Evolutionary conservation across 2,329 filamentous ascomycete genomes (phyloP).

Genomic region (Ophioceras dolichostomum): DNA sequence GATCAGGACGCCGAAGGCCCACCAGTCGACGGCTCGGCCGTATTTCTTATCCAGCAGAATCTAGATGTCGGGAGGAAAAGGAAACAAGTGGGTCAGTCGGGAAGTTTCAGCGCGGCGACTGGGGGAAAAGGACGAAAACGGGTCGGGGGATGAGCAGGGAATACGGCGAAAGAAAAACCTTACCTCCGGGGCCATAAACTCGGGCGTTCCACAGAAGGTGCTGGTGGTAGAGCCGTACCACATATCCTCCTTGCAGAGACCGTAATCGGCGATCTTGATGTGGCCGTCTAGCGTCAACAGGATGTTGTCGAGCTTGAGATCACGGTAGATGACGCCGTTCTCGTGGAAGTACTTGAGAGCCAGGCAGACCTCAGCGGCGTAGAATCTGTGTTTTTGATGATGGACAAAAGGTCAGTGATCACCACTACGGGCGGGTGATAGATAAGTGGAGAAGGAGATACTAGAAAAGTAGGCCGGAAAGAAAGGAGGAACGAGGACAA

Average conservation of each 20-base stretch:
- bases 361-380: constrained; percentile 92
- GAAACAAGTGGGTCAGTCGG: not conserved
- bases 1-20: constrained; percentile 97
- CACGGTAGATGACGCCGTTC: constrained; percentile 97
- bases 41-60: constrained; percentile 98
- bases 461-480: no score
- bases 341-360: constrained; percentile 99
- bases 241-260: constrained; percentile 99
- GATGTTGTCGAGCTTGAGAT: constrained; percentile 89
- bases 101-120: no score
- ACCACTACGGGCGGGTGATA: no score
- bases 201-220: constrained; percentile 98
- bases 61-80: constrained; percentile 27
- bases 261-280: constrained; percentile 97
- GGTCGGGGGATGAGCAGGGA: no score
- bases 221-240: constrained; percentile 96
- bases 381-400: constrained; percentile 78
- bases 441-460: no score
- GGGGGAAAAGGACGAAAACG: no score
- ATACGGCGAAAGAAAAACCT: no score
- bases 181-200: constrained; percentile 98
- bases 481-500: not conserved
- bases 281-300: constrained; percentile 89
- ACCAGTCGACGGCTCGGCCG: constrained; percentile 95
- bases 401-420: constrained; percentile 5